These are phyloP conservation scores for Neocucurbitaria cava DNA, from an alignment of 2,329 filamentous ascomycete genomes.

Conservation along the genomic window DNA sequence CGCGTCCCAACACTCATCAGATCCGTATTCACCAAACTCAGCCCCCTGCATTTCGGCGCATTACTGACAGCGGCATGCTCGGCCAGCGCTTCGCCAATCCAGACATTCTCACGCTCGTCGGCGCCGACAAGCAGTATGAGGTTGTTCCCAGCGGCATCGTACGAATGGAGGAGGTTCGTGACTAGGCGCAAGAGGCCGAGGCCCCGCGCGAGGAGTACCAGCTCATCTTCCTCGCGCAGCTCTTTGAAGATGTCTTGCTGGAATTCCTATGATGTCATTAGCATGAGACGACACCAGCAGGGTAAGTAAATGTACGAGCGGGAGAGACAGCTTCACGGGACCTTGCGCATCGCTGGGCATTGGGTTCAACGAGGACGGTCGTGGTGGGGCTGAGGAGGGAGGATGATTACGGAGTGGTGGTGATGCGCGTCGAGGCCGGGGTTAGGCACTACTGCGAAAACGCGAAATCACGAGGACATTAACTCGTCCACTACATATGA, in stretches of 20 bases:
- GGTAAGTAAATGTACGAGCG: slow-evolving; percentile 62
- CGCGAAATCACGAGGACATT: slow-evolving; percentile 37
- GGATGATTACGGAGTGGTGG: slow-evolving; percentile 13
- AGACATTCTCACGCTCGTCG: slow-evolving; percentile 91
- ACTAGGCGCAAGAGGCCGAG: slow-evolving; percentile 90
- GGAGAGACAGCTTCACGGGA: slow-evolving; percentile 82
- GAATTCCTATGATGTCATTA: slow-evolving; percentile 67
- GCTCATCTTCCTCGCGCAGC: slow-evolving; percentile 82
- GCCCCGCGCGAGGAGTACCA: slow-evolving; percentile 89
- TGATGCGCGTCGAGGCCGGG: slow-evolving; percentile 20
- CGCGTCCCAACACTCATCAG: slow-evolving; percentile 83
- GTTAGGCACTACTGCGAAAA: slow-evolving; percentile 6
- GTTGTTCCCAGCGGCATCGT: slow-evolving; percentile 95
- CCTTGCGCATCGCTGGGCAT: slow-evolving; percentile 52
- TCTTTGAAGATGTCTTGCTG: slow-evolving; percentile 88
- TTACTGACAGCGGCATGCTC: slow-evolving; percentile 93
- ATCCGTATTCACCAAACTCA: slow-evolving; percentile 94
- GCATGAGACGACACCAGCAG: slow-evolving; percentile 5
- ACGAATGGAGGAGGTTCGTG: slow-evolving; percentile 95
- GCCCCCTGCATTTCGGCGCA: slow-evolving; percentile 79
- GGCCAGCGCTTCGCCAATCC: slow-evolving; percentile 94
- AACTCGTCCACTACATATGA: background rate
- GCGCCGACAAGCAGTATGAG: slow-evolving; percentile 88
- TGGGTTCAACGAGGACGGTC: slow-evolving; percentile 23
- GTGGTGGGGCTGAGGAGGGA: slow-evolving; percentile 22